A percentile compares a stretch with the other conserved stretches of the same genome.
Conservation (phyloP, 2,329 filamentous ascomycete genomes). For the Verticillium nubilum region DNA sequence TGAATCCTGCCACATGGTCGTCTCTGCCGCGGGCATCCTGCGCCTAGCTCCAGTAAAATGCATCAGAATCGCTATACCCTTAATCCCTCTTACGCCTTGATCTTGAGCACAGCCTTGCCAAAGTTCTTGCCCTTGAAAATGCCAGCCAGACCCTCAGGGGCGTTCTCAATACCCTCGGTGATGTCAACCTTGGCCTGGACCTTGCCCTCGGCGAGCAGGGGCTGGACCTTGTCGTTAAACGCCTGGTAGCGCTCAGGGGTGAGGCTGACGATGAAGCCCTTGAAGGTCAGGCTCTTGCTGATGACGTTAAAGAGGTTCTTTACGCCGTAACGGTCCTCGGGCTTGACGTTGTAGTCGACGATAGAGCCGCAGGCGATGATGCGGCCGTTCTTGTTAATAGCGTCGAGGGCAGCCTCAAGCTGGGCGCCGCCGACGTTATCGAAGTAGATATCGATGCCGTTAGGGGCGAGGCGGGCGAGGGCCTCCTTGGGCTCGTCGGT, state of each 20-base stretch:
- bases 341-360: slow-evolving; percentile 63
- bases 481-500: slow-evolving; percentile 67
- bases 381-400: slow-evolving; percentile 57
- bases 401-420: slow-evolving; percentile 37
- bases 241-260: slow-evolving; percentile 61
- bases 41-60: background rate
- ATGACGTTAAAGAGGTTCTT: slow-evolving; percentile 61
- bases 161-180: slow-evolving; percentile 76
- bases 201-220: slow-evolving; percentile 71
- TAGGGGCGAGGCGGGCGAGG: slow-evolving; percentile 63
- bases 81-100: slow-evolving; percentile 14
- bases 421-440: slow-evolving; percentile 51
- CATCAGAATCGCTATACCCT: background rate
- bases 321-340: slow-evolving; percentile 55
- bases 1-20: background rate
- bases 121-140: slow-evolving; percentile 77
- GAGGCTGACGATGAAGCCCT: slow-evolving; percentile 75
- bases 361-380: slow-evolving; percentile 62
- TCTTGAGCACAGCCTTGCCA: slow-evolving; percentile 76
- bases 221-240: slow-evolving; percentile 68
- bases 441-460: slow-evolving; percentile 67
- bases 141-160: slow-evolving; percentile 65
- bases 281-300: slow-evolving; percentile 62
- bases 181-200: slow-evolving; percentile 66
- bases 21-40: background rate